Conservation (phyloP, 495 filamentous ascomycete species). For the Arthonia radiata region DNA sequence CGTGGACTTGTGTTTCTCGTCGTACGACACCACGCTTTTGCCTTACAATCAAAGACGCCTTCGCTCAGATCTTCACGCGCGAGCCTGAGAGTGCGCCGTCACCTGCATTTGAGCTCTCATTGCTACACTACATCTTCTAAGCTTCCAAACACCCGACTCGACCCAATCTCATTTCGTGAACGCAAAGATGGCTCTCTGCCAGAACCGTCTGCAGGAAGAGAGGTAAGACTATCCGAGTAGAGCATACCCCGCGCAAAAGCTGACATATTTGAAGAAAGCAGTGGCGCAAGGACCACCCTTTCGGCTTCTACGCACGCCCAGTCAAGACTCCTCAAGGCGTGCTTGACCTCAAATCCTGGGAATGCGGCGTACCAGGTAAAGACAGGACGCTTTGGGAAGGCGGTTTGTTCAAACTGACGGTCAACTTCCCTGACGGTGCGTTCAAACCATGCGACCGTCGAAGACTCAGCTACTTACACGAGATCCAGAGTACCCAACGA, state of each 20-base stretch:
- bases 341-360: constrained; percentile 84
- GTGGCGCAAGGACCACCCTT: constrained; percentile 91
- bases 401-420: constrained; percentile 76
- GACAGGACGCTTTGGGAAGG: constrained; percentile 93
- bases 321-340: constrained; percentile 52
- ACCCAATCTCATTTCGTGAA: constrained; percentile 1
- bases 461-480: constrained; percentile 8
- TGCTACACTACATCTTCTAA: too few species aligned
- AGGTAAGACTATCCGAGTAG: constrained; percentile 24
- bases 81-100: too few species aligned
- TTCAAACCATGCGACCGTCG: constrained; percentile 4
- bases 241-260: not conserved
- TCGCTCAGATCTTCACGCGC: too few species aligned
- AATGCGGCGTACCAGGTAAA: constrained; percentile 88
- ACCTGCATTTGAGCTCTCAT: too few species aligned
- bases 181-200: constrained; percentile 54
- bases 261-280: constrained; percentile 41
- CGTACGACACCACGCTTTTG: too few species aligned
- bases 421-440: constrained; percentile 87
- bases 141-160: too few species aligned
- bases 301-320: constrained; percentile 89
- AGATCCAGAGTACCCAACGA: constrained; percentile 78
- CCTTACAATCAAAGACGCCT: too few species aligned
- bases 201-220: constrained; percentile 77
- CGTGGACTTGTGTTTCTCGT: too few species aligned